These are phyloP conservation scores for Cutaneotrichosporon cutaneum DNA, from an alignment of 1,284 basidiomycete genomes.

Conservation along the genomic window DNA sequence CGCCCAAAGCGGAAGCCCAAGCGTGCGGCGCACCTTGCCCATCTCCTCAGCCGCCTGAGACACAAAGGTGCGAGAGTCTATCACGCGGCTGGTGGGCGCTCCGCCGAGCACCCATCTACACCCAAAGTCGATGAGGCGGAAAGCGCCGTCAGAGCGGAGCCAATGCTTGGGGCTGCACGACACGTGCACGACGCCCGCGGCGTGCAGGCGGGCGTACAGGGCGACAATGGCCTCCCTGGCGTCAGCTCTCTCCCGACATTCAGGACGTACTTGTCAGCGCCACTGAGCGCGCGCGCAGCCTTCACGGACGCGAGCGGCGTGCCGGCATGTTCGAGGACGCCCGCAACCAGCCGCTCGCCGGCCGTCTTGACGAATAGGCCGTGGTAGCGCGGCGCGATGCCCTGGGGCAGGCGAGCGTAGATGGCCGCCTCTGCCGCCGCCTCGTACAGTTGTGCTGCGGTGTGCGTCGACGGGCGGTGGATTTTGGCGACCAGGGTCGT, in stretches of 20 bases:
- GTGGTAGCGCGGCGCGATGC: background rate
- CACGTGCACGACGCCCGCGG: slow-evolving; percentile 4
- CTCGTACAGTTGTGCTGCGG: background rate
- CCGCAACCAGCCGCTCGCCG: background rate
- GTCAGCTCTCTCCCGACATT: background rate
- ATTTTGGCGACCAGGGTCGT: background rate
- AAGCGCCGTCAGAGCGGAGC: background rate
- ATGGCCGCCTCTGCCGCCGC: background rate
- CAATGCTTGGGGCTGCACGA: slow-evolving; percentile 8
- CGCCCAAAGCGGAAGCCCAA: background rate
- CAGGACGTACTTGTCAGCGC: background rate
- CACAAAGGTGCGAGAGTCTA: background rate
- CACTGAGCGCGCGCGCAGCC: background rate
- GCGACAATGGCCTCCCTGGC: background rate
- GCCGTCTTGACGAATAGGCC: background rate
- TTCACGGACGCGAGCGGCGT: background rate
- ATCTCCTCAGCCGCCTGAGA: background rate
- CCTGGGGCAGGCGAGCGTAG: background rate
- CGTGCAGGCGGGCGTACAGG: slow-evolving; percentile 9
- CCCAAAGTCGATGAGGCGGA: slow-evolving; percentile 11
- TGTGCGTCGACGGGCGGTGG: background rate
- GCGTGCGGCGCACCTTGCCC: background rate
- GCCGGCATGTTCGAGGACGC: background rate
- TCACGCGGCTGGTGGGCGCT: background rate
- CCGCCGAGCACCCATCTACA: background rate